These are phyloP conservation scores for Beta vulgaris DNA, from an alignment of 148 eudicot genomes.

Conservation along the genomic window DNA sequence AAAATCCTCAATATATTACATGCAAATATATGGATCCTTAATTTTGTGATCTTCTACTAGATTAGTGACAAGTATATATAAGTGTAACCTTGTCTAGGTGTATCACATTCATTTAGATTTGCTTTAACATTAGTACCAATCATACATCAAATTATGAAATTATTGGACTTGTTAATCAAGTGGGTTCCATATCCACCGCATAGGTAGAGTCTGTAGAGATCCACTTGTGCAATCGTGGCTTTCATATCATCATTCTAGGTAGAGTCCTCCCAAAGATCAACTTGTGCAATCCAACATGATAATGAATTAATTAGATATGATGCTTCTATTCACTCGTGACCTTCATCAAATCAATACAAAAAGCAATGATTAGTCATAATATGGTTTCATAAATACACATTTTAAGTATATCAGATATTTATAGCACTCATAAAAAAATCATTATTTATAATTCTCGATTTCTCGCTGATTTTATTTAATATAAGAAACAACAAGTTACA, in stretches of 20 bases:
- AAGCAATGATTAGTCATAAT: no score
- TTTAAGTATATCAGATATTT: not conserved
- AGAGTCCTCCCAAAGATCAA: not conserved
- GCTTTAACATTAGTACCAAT: not conserved
- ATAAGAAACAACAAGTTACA: no score
- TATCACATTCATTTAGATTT: not conserved
- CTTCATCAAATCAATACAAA: not conserved
- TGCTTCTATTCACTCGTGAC: slow-evolving; percentile 2
- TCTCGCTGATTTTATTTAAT: no score
- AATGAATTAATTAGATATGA: no score
- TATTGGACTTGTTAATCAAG: not conserved
- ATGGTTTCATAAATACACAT: not conserved
- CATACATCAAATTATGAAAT: not conserved
- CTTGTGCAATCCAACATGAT: not conserved
- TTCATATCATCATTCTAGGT: not conserved
- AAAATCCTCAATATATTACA: no score
- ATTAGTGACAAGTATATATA: no score
- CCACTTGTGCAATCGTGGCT: not conserved
- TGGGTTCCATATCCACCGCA: slow-evolving; percentile 9
- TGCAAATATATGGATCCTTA: no score
- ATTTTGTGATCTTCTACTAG: not conserved
- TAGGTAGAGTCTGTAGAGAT: not conserved
- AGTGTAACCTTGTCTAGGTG: not conserved
- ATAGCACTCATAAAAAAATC: not conserved
- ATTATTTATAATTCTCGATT: no score